Evolutionary conservation across 2,329 filamentous ascomycete genomes (phyloP).

Genomic region (Aspergillus latus): DNA sequence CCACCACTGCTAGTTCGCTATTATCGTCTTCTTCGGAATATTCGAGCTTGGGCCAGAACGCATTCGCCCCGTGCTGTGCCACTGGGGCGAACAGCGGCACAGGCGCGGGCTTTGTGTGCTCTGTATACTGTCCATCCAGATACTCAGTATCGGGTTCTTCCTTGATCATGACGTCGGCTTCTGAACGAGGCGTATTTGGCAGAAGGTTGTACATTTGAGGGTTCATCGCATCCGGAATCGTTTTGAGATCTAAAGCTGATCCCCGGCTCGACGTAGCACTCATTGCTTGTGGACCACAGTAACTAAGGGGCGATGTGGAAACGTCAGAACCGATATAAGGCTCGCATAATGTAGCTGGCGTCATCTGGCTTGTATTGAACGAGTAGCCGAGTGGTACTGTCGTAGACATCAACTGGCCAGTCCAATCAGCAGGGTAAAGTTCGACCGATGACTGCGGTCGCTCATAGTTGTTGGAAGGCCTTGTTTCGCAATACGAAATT

Average conservation of each 20-base stretch:
- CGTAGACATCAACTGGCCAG: constrained; percentile 22
- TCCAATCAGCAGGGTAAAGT: constrained; percentile 24
- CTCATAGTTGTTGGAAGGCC: constrained; percentile 23
- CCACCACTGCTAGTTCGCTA: constrained; percentile 1
- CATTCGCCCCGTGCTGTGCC: constrained; percentile 4
- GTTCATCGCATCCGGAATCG: constrained; percentile 15
- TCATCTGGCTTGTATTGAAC: constrained; percentile 24
- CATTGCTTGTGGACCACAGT: constrained; percentile 26
- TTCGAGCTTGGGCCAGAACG: background rate
- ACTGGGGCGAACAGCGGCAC: constrained; percentile 6
- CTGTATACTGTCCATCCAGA: constrained; percentile 20
- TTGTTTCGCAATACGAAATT: constrained; percentile 30
- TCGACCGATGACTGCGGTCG: constrained; percentile 21
- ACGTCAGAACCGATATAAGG: constrained; percentile 24
- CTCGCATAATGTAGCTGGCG: constrained; percentile 25
- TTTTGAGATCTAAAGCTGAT: constrained; percentile 20
- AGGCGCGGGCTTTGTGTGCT: constrained; percentile 2
- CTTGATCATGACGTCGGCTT: constrained; percentile 14
- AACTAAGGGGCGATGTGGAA: constrained; percentile 26
- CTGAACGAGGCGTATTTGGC: constrained; percentile 28
- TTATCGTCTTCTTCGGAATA: background rate
- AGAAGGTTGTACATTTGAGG: constrained; percentile 25
- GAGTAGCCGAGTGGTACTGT: constrained; percentile 24
- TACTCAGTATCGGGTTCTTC: constrained; percentile 16
- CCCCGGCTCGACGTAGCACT: constrained; percentile 29